Conservation (phyloP, 345 rosid genomes). For the Arabis alpina region DNA sequence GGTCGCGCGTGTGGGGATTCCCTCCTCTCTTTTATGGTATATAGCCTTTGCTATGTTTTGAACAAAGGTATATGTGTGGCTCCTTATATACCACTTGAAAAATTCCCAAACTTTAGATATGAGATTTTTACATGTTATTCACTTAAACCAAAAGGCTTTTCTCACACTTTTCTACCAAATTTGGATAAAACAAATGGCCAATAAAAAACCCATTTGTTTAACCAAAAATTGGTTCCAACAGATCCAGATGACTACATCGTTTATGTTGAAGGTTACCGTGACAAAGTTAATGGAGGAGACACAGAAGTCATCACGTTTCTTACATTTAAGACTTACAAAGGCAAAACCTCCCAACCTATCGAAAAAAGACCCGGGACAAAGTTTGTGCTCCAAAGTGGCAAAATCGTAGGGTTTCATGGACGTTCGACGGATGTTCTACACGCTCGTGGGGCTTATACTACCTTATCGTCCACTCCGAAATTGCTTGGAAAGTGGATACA, state of each 20-base stretch:
- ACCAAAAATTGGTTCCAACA: no score
- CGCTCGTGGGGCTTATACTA: conserved; percentile 33
- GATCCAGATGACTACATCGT: conserved; percentile 36
- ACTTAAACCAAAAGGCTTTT: no score
- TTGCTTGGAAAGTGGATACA: conserved; percentile 33
- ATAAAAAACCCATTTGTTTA: no score
- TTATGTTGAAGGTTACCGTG: conserved; percentile 36
- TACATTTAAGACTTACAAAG: conserved; percentile 29
- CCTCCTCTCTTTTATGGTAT: no score
- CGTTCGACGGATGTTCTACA: conserved; percentile 26
- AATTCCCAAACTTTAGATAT: no score
- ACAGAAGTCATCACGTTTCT: conserved; percentile 24
- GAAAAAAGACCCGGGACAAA: neutral
- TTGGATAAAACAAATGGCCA: no score
- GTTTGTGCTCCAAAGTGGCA: conserved; percentile 39
- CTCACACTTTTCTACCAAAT: no score
- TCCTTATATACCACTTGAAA: no score
- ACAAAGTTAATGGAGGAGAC: neutral
- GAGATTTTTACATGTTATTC: no score
- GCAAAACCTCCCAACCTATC: conserved; percentile 13
- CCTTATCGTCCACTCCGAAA: neutral
- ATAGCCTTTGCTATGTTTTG: no score
- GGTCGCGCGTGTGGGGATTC: no score
- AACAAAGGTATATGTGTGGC: no score
- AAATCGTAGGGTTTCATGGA: conserved; percentile 43